Conservation (phyloP, 495 filamentous ascomycete species). For the Alectoria sarmentosa region DNA sequence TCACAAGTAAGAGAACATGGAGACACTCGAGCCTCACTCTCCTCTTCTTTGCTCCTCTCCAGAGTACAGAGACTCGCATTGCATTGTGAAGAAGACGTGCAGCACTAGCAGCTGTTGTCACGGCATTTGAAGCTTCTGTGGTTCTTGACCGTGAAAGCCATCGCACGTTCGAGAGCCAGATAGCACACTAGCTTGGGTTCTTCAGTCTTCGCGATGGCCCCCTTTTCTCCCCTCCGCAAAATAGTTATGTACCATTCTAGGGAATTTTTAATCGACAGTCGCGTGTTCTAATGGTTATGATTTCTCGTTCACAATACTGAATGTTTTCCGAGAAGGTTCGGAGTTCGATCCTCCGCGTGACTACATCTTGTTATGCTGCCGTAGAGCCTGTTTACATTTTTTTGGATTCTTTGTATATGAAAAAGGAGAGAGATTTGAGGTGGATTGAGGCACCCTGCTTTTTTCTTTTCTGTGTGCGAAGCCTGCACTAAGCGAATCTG, state of each 20-base stretch:
- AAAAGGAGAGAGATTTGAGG: background rate
- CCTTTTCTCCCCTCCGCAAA: too few relatives aligned
- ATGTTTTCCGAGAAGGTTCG: constrained; percentile 40
- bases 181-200: background rate
- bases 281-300: constrained; percentile 46
- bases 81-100: background rate
- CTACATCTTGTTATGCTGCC: constrained; percentile 27
- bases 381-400: too few relatives aligned
- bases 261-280: constrained; percentile 18
- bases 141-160: background rate
- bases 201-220: background rate
- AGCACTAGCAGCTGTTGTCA: background rate
- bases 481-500: background rate
- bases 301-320: constrained; percentile 42
- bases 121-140: background rate
- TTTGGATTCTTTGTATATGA: too few relatives aligned
- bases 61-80: background rate
- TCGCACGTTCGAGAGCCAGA: background rate
- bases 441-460: too few relatives aligned
- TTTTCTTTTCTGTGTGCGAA: background rate
- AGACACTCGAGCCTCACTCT: background rate
- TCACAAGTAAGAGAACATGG: background rate
- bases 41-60: too few relatives aligned
- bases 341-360: constrained; percentile 44
- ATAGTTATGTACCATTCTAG: background rate